Evolutionary conservation across 441 rosid species (phyloP).

Genomic region (Pelargonium citronellum): DNA sequence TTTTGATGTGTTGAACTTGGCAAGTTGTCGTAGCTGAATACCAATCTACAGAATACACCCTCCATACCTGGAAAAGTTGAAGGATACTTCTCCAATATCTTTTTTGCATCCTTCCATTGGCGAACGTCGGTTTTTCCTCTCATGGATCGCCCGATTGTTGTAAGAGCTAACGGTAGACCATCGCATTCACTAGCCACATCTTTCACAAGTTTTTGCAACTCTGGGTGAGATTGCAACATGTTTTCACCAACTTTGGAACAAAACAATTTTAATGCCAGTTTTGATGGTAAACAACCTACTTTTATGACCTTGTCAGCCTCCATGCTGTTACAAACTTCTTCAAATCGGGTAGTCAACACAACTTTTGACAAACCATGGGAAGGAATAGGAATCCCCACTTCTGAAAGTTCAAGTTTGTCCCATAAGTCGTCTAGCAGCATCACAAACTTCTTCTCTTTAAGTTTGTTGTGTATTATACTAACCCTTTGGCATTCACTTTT

Average conservation of each 20-base stretch:
- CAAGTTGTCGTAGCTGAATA: background rate
- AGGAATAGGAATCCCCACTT: constrained; percentile 29
- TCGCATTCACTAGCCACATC: constrained; percentile 18
- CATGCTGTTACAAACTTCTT: constrained; percentile 37
- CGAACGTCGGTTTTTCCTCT: constrained; percentile 26
- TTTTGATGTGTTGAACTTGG: background rate
- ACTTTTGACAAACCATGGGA: constrained; percentile 22
- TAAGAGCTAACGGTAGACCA: constrained; percentile 34
- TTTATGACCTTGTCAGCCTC: constrained; percentile 27
- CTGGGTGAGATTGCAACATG: constrained; percentile 22
- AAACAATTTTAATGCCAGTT: constrained; percentile 25
- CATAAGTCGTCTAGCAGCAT: constrained; percentile 23
- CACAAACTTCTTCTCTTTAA: constrained; percentile 27
- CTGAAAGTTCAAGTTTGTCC: constrained; percentile 6
- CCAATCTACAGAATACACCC: background rate
- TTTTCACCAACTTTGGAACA: constrained; percentile 33
- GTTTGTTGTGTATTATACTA: background rate
- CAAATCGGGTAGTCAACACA: constrained; percentile 34
- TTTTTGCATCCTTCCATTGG: background rate
- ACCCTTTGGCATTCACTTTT: constrained; percentile 6
- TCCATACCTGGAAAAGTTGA: background rate
- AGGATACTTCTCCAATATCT: background rate
- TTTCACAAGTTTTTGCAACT: constrained; percentile 23
- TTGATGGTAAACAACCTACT: constrained; percentile 29
- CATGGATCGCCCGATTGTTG: constrained; percentile 34